Base-by-base conservation (phyloP, 768 basidiomycete genomes). In the Naganishia onofrii region DNA sequence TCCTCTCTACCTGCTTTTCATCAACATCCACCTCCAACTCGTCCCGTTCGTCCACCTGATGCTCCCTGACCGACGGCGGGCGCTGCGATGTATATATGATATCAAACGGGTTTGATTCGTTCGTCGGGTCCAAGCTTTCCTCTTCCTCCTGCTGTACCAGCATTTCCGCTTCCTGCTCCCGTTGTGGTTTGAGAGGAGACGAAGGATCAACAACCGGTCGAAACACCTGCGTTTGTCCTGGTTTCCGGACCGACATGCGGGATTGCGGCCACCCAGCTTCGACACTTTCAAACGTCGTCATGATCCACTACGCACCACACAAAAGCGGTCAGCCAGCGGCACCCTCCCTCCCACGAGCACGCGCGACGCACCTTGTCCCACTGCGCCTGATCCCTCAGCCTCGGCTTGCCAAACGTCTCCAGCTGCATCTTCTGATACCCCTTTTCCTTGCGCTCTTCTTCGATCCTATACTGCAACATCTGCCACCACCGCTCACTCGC, bases 221-320 rank as follows among this genome's bases (percentile, higher is more conserved):
- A 31, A 54, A 54, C 21, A 66, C 26, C 31, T 66, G 65, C 10
- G 65, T 32, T 12, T 66, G 46, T 15, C 65, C 65, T 32, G 65
- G 65, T 38, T 66, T 66, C 29, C 65, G 65, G 21, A 66, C 65
- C 17, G 54, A 52, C 51, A 53, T 64, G n/a, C 52, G 52, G 6
- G 53, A 38, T 51, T 65, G 36, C 1, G 80, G 80, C 93, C 93
- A 96, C 12, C 93, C 84, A 0, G 88, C 89, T 81, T 94, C 90
- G 29, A 90, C 84, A 74, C 93, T 94, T 81, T 96, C 89, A 76
- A 96, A 97, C 0, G 90, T 87, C 8, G 92, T 90, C 88, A 91
- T 89, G 32, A 91, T 86, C 84, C 86, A 88, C 71, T 83, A 38
- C 0, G 21, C 15, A n/a, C n/a, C n/a, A n/a, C n/a, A 26, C 19